A percentile compares a stretch with the other conserved stretches of the same genome.
phyloP scores from a whole-genome alignment of 495 filamentous ascomycete species.

The Neurospora cerealis region DNA sequence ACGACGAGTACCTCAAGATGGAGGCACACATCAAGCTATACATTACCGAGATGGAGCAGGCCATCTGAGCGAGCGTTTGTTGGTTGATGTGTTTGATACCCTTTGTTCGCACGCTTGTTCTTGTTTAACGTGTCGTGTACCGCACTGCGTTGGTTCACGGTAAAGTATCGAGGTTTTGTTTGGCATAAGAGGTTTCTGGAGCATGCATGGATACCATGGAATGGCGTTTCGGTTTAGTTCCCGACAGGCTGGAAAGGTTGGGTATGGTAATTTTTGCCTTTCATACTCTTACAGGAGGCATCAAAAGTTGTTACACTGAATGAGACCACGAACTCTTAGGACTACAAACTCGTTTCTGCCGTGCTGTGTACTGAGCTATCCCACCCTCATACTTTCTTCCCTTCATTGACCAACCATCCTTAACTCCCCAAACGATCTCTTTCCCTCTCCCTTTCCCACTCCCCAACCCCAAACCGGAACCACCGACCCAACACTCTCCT shows the following conservation, averaged over 20 bases:
- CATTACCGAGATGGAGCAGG: slow-evolving; percentile 97
- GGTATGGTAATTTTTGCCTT: background rate
- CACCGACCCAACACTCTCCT: slow-evolving; percentile 57
- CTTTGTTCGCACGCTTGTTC: background rate
- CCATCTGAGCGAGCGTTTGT: slow-evolving; percentile 40
- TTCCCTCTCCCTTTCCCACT: slow-evolving; percentile 21
- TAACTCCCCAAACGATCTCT: background rate
- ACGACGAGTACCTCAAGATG: slow-evolving; percentile 91
- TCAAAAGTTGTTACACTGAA: background rate
- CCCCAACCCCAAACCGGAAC: slow-evolving; percentile 49
- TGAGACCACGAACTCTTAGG: background rate
- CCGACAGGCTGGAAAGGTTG: background rate
- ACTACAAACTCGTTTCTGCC: background rate
- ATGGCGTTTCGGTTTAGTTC: slow-evolving; percentile 21
- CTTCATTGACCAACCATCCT: background rate
- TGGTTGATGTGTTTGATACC: background rate
- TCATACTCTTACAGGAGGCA: background rate
- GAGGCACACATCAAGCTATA: slow-evolving; percentile 95
- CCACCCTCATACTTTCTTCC: background rate
- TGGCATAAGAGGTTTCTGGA: background rate
- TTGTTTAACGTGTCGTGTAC: background rate
- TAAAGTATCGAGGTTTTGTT: background rate
- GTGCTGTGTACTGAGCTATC: background rate
- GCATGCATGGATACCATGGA: slow-evolving; percentile 9
- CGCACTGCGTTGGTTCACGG: background rate